phyloP scores from a whole-genome alignment of 441 rosid genomes.

The Geranium incanum region DNA sequence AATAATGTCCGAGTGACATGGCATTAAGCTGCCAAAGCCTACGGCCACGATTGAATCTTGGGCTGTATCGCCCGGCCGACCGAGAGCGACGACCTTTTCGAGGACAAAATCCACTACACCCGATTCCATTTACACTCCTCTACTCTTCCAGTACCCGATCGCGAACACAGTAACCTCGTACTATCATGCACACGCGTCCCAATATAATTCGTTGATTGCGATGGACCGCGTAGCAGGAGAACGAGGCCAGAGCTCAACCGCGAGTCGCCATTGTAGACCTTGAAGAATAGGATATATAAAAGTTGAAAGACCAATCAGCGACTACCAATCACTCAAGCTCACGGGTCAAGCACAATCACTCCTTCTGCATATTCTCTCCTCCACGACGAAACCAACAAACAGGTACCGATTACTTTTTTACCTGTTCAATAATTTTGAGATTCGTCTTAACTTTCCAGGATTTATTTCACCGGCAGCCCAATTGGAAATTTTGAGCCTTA shows the following conservation, averaged over 20 bases:
- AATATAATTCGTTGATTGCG: not conserved
- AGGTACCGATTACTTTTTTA: not conserved
- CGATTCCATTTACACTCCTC: no score
- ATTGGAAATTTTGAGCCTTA: not conserved
- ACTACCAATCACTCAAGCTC: not conserved
- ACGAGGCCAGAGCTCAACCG: constrained; percentile 3
- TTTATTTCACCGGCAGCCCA: not conserved
- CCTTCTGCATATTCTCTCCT: constrained; percentile 12
- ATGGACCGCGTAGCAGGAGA: constrained; percentile 19
- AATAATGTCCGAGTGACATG: no score
- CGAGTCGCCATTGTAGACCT: constrained; percentile 34
- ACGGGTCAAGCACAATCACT: not conserved
- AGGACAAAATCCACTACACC: no score
- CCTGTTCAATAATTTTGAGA: not conserved
- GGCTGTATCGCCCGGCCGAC: no score
- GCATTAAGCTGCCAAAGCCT: no score
- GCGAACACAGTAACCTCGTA: no score
- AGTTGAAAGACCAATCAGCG: constrained; percentile 3
- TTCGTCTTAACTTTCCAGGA: not conserved
- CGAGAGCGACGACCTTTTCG: no score
- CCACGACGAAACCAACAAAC: constrained; percentile 11
- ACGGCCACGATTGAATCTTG: no score
- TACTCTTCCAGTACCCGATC: no score
- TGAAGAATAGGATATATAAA: not conserved
- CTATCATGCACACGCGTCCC: not conserved